Conservation (phyloP, 2,329 filamentous ascomycete species). For the Scedosporium boydii region DNA sequence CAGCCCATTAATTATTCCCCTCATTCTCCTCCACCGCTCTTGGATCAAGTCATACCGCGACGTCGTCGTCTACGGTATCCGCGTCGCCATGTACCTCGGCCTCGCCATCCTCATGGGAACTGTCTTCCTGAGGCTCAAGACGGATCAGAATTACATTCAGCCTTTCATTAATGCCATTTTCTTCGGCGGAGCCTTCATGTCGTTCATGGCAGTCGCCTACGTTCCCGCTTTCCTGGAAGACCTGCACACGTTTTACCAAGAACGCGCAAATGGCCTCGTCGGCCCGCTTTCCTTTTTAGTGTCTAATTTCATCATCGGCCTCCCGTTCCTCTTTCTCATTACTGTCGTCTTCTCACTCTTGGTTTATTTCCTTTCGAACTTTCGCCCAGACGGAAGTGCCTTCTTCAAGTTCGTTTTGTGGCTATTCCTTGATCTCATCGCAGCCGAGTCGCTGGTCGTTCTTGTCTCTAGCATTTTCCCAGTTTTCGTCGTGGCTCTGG, state of each 20-base stretch:
- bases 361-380: constrained; percentile 73
- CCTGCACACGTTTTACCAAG: constrained; percentile 61
- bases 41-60: constrained; percentile 82
- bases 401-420: constrained; percentile 77
- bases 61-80: constrained; percentile 73
- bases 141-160: constrained; percentile 64
- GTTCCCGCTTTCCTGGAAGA: constrained; percentile 79
- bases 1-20: constrained; percentile 37
- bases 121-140: constrained; percentile 66
- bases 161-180: constrained; percentile 77
- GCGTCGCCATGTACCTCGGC: constrained; percentile 67
- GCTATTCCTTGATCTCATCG: constrained; percentile 76
- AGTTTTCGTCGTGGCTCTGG: constrained; percentile 70
- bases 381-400: constrained; percentile 51
- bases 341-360: constrained; percentile 65
- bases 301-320: constrained; percentile 72
- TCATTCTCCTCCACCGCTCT: constrained; percentile 64
- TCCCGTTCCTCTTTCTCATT: constrained; percentile 75
- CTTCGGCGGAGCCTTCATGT: constrained; percentile 67
- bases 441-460: constrained; percentile 75
- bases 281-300: constrained; percentile 63
- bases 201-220: constrained; percentile 77
- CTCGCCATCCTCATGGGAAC: constrained; percentile 83
- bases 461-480: constrained; percentile 64
- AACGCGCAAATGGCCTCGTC: constrained; percentile 74